Base-by-base conservation (phyloP, 495 filamentous ascomycete species). In the Cairneyella variabilis region DNA sequence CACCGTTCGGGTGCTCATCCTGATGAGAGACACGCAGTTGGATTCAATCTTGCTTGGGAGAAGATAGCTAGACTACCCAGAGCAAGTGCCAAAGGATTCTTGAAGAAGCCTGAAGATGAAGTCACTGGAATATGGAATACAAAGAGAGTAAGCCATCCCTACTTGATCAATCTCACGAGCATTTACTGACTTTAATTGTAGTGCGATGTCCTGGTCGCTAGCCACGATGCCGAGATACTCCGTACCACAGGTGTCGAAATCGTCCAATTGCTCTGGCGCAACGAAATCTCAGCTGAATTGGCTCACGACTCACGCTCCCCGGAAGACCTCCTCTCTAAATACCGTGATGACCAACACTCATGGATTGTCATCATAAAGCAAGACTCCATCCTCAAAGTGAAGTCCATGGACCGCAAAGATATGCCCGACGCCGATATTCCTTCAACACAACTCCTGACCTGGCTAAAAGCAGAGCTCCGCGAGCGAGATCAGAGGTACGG, bases 11-110 rank as follows among this genome's bases (percentile, higher is more conserved):
- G 76, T 22, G 71, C 69, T 38, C 64, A 70, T 42, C 65, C 71
- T 30, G 69, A 76, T 53, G 71, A 76, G 45, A 73, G 75, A 37
- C 89, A 91, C 60, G 92, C 89, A 9, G 93, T 97, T 32, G 93
- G 93, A 2, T 95, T 97, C 63, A 92, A 92, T 58, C 71, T 98
- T 30, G 88, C 88, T 22, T 96, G 89, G 81, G 91, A 96, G 59
- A 82, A 85, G 56, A 83, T 91, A 85, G 63, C 76, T 51, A 70
- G 84, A 55, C 75, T 86, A 51, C 76, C 88, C 20, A 85, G 84
- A 46, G 68, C 71, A 27, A 69, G 70, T 5, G 68, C 76, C 2
- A 90, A 85, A 59, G 69, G 76, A 2, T 85, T 82, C 51, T 59
- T 84, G 18, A 95, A 89, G 68, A 88, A 86, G 61, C 54, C 71